A percentile compares a stretch with the other conserved stretches of the same genome.
phyloP scores from a whole-genome alignment of 176 grass and related monocot species.

The Pontederia crassipes region DNA sequence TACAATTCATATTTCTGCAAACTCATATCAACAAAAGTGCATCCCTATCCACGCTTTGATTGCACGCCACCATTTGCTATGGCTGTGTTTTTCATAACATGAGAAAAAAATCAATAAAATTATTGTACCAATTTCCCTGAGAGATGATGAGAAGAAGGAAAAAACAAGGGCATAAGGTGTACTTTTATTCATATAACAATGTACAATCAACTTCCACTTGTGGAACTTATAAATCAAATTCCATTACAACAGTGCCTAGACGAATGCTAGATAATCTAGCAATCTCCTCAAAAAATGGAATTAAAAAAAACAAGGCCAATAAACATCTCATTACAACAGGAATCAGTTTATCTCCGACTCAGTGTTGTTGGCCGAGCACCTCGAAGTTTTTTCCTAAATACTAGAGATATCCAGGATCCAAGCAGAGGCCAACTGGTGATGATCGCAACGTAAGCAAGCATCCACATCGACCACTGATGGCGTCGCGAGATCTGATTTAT shows the following conservation, averaged over 20 bases:
- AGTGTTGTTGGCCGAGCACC: conserved; percentile 14
- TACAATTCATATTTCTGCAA: not conserved
- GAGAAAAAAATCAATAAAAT: too few species aligned
- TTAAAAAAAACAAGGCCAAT: not conserved
- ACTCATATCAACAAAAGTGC: too few species aligned
- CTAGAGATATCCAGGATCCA: conserved; percentile 50
- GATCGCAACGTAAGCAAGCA: conserved; percentile 77
- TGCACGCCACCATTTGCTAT: too few species aligned
- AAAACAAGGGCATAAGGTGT: too few species aligned
- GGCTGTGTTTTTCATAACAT: too few species aligned
- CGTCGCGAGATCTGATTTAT: conserved; percentile 38
- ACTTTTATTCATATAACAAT: too few species aligned
- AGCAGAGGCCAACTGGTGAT: conserved; percentile 75
- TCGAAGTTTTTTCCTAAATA: conserved; percentile 51
- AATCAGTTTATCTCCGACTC: conserved; percentile 11
- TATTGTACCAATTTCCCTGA: too few species aligned
- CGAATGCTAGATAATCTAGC: not conserved
- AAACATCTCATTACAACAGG: not conserved
- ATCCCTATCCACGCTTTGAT: too few species aligned
- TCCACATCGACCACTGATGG: conserved; percentile 61
- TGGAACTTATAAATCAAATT: too few species aligned
- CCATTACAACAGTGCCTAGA: not conserved
- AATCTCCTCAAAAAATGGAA: not conserved
- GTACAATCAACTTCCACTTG: too few species aligned
- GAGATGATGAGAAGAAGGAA: too few species aligned